Conservation (phyloP, 2,329 filamentous ascomycete genomes). For the Ophiostoma piceae region DNA sequence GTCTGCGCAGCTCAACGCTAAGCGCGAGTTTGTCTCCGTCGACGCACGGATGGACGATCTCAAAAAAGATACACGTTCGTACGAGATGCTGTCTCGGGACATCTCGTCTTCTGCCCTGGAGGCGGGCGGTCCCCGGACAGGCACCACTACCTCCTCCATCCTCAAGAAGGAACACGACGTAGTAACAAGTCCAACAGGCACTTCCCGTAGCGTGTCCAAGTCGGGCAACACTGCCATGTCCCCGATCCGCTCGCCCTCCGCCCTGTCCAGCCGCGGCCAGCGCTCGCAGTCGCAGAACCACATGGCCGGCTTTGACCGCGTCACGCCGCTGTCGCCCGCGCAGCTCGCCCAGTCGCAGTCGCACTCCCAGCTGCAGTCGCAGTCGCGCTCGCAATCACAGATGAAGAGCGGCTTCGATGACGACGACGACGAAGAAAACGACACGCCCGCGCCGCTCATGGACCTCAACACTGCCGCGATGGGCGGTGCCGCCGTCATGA, state of each 20-base stretch:
- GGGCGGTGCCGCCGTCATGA: conserved; percentile 9
- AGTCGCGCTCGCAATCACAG: not conserved
- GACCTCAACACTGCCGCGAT: conserved; percentile 17
- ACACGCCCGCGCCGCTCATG: conserved; percentile 11
- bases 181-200: conserved; percentile 40
- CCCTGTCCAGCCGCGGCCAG: not conserved
- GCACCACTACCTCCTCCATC: conserved; percentile 12
- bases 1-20: conserved; percentile 43
- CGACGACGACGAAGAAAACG: not conserved
- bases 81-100: conserved; percentile 71
- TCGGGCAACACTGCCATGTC: not conserved
- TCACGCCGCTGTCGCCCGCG: not conserved
- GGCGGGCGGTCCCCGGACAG: conserved; percentile 12
- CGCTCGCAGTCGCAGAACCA: not conserved
- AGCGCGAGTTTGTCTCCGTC: conserved; percentile 81
- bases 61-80: conserved; percentile 62
- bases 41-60: conserved; percentile 61
- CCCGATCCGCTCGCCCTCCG: conserved; percentile 5
- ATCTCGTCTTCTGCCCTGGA: conserved; percentile 19
- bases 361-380: not conserved
- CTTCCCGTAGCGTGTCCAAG: conserved; percentile 11
- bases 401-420: not conserved
- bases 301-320: not conserved
- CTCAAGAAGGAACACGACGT: conserved; percentile 34
- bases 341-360: not conserved